Evolutionary conservation across 371 early-diverging fungal species (phyloP).

Genomic region (Phascolomyces articulosus): DNA sequence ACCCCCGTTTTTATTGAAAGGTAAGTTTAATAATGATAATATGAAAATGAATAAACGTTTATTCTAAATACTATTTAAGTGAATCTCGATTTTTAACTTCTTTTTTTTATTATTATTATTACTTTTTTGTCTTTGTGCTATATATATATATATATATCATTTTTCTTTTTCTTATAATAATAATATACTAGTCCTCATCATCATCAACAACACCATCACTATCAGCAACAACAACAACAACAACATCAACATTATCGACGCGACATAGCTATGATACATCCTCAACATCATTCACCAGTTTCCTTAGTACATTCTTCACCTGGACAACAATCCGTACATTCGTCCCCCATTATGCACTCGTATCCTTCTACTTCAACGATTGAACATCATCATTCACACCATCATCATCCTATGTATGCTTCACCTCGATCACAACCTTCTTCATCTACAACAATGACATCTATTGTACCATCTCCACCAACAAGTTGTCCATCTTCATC

Average conservation of each 20-base stretch:
- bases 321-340: conserved; percentile 5
- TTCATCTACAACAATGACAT: conserved; percentile 5
- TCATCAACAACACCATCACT: not conserved
- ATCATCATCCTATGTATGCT: not conserved
- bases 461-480: conserved; percentile 14
- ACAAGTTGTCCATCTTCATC: conserved; percentile 17
- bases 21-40: too few relatives aligned
- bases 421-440: conserved; percentile 12
- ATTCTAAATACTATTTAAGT: too few relatives aligned
- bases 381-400: not conserved
- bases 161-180: too few relatives aligned
- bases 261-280: not conserved
- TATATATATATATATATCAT: too few relatives aligned
- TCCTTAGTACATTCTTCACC: not conserved
- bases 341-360: conserved; percentile 3
- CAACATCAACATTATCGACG: not conserved
- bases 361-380: not conserved
- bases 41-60: too few relatives aligned
- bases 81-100: too few relatives aligned
- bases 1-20: conserved; percentile 5
- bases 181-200: not conserved
- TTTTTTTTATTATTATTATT: too few relatives aligned
- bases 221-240: not conserved
- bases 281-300: conserved; percentile 2
- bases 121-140: too few relatives aligned